Conservation (phyloP, 768 basidiomycete species). For the Tricholoma hemisulphureum region DNA sequence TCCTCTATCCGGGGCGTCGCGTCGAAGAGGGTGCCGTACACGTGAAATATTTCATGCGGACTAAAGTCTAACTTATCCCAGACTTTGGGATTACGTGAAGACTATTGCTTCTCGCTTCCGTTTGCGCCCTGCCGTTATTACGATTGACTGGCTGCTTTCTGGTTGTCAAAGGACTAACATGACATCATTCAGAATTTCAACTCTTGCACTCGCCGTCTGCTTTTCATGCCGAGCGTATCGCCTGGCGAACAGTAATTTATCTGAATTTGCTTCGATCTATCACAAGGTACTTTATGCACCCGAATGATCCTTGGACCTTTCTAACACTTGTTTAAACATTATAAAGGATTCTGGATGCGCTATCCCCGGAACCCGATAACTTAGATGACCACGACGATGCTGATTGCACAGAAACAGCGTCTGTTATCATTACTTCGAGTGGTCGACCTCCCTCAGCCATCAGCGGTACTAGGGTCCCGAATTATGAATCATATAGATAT, state of each 20-base stretch:
- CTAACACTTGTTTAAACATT: slow-evolving; percentile 11
- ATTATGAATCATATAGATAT: slow-evolving; percentile 60
- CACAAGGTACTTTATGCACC: slow-evolving; percentile 50
- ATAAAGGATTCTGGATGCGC: slow-evolving; percentile 68
- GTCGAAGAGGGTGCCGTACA: neutral
- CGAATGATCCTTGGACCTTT: slow-evolving; percentile 7
- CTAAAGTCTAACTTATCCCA: neutral
- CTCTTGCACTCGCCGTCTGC: slow-evolving; percentile 73
- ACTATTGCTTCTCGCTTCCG: neutral
- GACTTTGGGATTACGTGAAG: neutral
- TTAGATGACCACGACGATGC: slow-evolving; percentile 58
- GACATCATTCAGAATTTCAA: slow-evolving; percentile 65
- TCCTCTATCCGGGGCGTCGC: neutral
- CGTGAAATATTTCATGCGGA: neutral
- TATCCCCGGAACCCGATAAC: slow-evolving; percentile 61
- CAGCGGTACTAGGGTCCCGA: slow-evolving; percentile 47
- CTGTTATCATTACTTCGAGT: slow-evolving; percentile 49
- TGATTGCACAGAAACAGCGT: slow-evolving; percentile 50
- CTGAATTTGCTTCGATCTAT: slow-evolving; percentile 83
- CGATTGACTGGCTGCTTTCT: neutral
- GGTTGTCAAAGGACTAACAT: slow-evolving; percentile 7
- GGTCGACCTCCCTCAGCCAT: slow-evolving; percentile 53
- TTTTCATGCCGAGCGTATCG: slow-evolving; percentile 77
- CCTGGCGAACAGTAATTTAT: slow-evolving; percentile 87
- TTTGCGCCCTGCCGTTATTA: neutral